Base-by-base conservation (phyloP, 1,284 basidiomycete species). In the Cerioporus squamosus region DNA sequence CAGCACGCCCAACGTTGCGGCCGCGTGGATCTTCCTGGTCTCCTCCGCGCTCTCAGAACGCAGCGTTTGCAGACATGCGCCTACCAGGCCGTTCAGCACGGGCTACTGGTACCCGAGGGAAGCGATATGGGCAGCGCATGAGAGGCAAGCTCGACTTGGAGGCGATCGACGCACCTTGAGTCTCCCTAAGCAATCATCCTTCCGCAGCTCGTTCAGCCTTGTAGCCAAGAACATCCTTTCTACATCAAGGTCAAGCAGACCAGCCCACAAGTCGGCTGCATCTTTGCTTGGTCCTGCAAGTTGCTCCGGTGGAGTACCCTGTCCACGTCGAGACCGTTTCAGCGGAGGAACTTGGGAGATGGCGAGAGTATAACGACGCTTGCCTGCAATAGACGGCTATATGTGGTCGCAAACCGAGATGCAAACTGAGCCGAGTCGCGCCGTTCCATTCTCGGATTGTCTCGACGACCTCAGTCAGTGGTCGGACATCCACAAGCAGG, bases 1-100 rank as follows among this genome's bases (percentile, higher is more conserved):
- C 4, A 84, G 29, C 17, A 84, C 70, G 0, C 76, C 70, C 26
- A 87, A 68, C 0, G 83, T 84, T 61, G 81, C 76, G 8, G 87
- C 67, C 1, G 83, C 75, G 58, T 86, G 77, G 1, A 62, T 62
- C 57, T 77, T 80, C 52, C 67, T 75, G 22, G 68, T 60, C 58
- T 81, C 79, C 18, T 75, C 74, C 46, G 74, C 68, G 26, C 68
- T 59, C 7, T 68, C 62, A 15, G 61, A 70, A n/a, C 74, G 75
- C 20, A 77, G 74, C 45, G 76, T 70, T 20, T 63, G 62, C 14
- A 84, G 64, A 63, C 82, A 87, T 26, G 72, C 70, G 18, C 67
- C 65, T 66, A 85, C 84, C 17, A 87, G 66, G 15, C 65, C 64
- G 64, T 79, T 84, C 60, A 87, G 66, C 44, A 81, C 72, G 15